Conservation (phyloP, 108 stramenopile species). For the Cyclotella sp. region DNA sequence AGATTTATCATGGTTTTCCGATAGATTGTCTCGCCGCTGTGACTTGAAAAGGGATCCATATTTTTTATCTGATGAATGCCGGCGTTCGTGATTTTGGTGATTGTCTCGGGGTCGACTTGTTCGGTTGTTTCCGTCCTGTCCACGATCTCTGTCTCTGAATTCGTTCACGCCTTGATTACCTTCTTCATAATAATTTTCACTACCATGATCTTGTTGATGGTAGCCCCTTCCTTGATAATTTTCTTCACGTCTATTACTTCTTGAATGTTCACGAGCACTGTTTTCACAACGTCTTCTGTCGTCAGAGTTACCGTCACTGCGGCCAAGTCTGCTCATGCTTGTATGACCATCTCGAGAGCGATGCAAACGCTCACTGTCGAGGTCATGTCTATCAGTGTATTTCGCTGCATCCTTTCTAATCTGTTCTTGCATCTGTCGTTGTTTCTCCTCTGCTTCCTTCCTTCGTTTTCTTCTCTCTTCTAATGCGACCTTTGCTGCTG, state of each 20-base stretch:
- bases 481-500: constrained; percentile 50
- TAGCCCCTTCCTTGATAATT: neutral
- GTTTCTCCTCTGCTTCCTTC: constrained; percentile 28
- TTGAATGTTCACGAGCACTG: no score
- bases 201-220: no score
- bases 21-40: constrained; percentile 11
- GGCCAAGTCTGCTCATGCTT: neutral
- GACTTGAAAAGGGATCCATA: constrained; percentile 80
- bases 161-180: constrained; percentile 2
- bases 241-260: neutral
- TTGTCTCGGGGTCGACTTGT: neutral
- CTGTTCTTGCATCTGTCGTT: constrained; percentile 23
- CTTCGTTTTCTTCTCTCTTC: constrained; percentile 50
- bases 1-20: constrained; percentile 6
- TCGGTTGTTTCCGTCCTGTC: neutral
- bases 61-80: constrained; percentile 37
- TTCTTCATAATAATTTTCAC: constrained; percentile 7
- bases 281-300: neutral
- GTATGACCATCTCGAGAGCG: neutral
- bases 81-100: neutral
- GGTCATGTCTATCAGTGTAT: neutral
- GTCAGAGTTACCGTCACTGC: neutral
- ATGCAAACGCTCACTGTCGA: neutral
- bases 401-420: neutral
- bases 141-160: constrained; percentile 18